Evolutionary conservation across 495 filamentous ascomycete genomes (phyloP).

Genomic region (Daldinia childiae): DNA sequence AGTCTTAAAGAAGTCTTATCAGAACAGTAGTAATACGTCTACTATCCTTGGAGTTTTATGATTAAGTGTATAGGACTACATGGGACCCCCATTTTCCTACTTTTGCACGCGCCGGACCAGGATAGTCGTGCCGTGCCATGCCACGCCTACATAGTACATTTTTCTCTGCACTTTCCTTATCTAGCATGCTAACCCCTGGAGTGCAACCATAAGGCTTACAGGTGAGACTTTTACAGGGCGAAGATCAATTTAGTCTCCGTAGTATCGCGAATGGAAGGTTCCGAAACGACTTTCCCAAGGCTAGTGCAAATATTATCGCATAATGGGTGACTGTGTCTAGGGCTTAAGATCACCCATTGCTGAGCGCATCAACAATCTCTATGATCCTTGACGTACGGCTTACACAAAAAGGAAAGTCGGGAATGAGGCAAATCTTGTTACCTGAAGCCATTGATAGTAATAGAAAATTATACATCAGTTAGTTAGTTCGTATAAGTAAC

Average conservation of each 20-base stretch:
- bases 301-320: neutral
- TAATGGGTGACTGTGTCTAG: neutral
- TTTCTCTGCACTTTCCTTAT: slow-evolving; percentile 10
- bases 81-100: neutral
- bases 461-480: too few species aligned
- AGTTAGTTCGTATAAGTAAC: too few species aligned
- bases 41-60: neutral
- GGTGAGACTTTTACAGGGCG: neutral
- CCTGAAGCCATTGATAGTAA: too few species aligned
- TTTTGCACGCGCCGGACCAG: neutral
- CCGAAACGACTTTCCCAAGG: neutral
- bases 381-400: too few species aligned
- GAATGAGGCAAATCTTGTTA: too few species aligned
- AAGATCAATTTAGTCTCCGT: neutral
- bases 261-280: neutral
- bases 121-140: neutral
- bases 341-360: neutral
- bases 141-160: too few species aligned
- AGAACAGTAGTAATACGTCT: neutral
- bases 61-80: neutral
- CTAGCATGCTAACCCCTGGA: neutral
- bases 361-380: too few species aligned
- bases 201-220: neutral
- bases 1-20: neutral
- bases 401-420: too few species aligned